A percentile compares a stretch with the other conserved stretches of the same genome.
Evolutionary conservation across 2,329 filamentous ascomycete species (phyloP).

Genomic region (Penicillium sp.): DNA sequence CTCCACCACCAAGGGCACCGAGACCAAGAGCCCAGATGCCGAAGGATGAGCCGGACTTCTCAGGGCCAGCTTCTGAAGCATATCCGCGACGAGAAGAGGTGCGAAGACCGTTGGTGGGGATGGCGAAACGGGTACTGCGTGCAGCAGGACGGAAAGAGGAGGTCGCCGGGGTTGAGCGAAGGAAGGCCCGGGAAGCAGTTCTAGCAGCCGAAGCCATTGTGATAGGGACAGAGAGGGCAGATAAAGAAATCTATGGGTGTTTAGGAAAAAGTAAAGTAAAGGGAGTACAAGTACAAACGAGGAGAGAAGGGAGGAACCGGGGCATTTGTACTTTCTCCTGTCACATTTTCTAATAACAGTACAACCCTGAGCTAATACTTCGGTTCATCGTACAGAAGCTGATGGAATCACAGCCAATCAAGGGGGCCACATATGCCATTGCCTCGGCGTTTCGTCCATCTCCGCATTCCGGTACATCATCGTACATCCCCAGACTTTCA

Average conservation of each 20-base stretch:
- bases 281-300: slow-evolving; percentile 5
- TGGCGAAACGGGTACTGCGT: slow-evolving; percentile 58
- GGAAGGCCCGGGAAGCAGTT: slow-evolving; percentile 42
- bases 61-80: slow-evolving; percentile 62
- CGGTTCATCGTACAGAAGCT: slow-evolving; percentile 8
- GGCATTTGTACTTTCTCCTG: slow-evolving; percentile 10
- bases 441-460: slow-evolving; percentile 13
- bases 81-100: slow-evolving; percentile 75
- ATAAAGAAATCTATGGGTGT: neutral
- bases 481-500: neutral
- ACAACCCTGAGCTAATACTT: slow-evolving; percentile 2
- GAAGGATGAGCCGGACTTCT: slow-evolving; percentile 49
- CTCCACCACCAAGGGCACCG: slow-evolving; percentile 60
- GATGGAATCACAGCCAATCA: slow-evolving; percentile 17
- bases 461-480: slow-evolving; percentile 11
- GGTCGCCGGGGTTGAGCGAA: slow-evolving; percentile 39
- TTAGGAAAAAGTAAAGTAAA: slow-evolving; percentile 5
- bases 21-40: slow-evolving; percentile 60
- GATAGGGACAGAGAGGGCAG: slow-evolving; percentile 6
- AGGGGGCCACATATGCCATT: slow-evolving; percentile 11
- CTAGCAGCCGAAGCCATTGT: slow-evolving; percentile 44
- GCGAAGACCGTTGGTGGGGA: slow-evolving; percentile 65
- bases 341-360: neutral
- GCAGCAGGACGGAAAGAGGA: slow-evolving; percentile 42
- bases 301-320: slow-evolving; percentile 11